These are phyloP conservation scores for Sordariomycetes sp. DNA, from an alignment of 2,329 filamentous ascomycete genomes.

Conservation along the genomic window DNA sequence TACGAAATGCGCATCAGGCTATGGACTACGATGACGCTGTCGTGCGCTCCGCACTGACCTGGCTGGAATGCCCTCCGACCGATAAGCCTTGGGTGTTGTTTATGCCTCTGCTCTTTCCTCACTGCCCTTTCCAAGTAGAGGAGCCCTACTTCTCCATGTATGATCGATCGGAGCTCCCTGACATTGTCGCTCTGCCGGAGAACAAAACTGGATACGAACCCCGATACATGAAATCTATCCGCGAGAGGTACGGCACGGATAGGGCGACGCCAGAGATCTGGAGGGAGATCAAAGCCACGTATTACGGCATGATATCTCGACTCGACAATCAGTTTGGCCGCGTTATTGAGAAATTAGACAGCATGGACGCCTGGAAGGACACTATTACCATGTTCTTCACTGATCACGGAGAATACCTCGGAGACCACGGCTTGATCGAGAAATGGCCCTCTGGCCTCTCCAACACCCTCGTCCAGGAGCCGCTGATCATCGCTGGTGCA, in stretches of 20 bases:
- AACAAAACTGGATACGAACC: slow-evolving; percentile 31
- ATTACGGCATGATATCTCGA: slow-evolving; percentile 36
- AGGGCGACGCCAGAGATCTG: slow-evolving; percentile 30
- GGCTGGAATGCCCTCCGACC: slow-evolving; percentile 29
- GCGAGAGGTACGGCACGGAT: slow-evolving; percentile 25
- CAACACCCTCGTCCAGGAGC: slow-evolving; percentile 30
- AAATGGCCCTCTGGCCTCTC: slow-evolving; percentile 37
- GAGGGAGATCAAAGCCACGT: slow-evolving; percentile 32
- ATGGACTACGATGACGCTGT: slow-evolving; percentile 35
- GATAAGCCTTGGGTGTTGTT: slow-evolving; percentile 32
- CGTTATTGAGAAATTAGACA: slow-evolving; percentile 22
- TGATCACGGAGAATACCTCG: slow-evolving; percentile 36
- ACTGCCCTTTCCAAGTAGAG: slow-evolving; percentile 37
- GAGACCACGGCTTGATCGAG: slow-evolving; percentile 36
- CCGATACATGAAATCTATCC: slow-evolving; percentile 27
- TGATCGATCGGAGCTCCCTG: slow-evolving; percentile 18
- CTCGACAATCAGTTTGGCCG: slow-evolving; percentile 35
- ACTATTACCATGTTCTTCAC: slow-evolving; percentile 35
- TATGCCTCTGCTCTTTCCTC: slow-evolving; percentile 31
- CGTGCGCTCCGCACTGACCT: slow-evolving; percentile 28
- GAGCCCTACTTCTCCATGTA: slow-evolving; percentile 39
- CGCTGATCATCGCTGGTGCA: slow-evolving; percentile 30
- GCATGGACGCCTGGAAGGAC: slow-evolving; percentile 22
- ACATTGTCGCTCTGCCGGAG: slow-evolving; percentile 3
- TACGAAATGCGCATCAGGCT: slow-evolving; percentile 23